Evolutionary conservation across 192 early-diverging fungal genomes (phyloP).

Genomic region (Linnemannia elongata): DNA sequence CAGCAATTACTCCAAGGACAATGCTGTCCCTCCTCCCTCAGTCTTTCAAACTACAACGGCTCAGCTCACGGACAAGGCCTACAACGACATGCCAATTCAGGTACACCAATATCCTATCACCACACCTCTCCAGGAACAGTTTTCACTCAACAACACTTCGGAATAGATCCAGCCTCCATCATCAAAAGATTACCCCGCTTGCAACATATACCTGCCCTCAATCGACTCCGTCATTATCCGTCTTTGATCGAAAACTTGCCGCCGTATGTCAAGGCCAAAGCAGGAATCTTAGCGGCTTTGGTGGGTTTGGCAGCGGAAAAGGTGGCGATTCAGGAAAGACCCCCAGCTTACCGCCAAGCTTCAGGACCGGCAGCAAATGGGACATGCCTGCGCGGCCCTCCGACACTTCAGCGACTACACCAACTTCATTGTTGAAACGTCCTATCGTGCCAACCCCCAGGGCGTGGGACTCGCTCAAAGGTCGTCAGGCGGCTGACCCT

Average conservation of each 20-base stretch:
- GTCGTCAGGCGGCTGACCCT: background rate
- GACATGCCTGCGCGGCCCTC: slow-evolving; percentile 1
- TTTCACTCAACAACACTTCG: slow-evolving; percentile 1
- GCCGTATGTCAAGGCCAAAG: background rate
- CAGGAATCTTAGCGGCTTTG: slow-evolving; percentile 3
- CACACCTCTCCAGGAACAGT: background rate
- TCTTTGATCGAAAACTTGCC: background rate
- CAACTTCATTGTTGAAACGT: background rate
- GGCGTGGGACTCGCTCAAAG: slow-evolving; percentile 31
- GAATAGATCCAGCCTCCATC: background rate
- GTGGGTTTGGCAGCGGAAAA: background rate
- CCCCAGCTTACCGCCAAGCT: slow-evolving; percentile 7
- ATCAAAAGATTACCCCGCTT: background rate
- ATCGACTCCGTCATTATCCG: background rate
- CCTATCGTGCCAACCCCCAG: background rate
- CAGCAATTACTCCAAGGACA: slow-evolving; percentile 10
- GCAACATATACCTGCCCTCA: background rate
- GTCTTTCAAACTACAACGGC: background rate
- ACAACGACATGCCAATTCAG: background rate
- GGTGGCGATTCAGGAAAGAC: slow-evolving; percentile 3
- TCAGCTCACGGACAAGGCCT: background rate
- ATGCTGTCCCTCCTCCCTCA: background rate
- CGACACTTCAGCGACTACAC: background rate
- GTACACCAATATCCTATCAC: background rate
- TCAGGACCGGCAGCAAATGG: slow-evolving; percentile 22